Base-by-base conservation (phyloP, 2,329 filamentous ascomycete genomes). In the Byssochlamys sp. region DNA sequence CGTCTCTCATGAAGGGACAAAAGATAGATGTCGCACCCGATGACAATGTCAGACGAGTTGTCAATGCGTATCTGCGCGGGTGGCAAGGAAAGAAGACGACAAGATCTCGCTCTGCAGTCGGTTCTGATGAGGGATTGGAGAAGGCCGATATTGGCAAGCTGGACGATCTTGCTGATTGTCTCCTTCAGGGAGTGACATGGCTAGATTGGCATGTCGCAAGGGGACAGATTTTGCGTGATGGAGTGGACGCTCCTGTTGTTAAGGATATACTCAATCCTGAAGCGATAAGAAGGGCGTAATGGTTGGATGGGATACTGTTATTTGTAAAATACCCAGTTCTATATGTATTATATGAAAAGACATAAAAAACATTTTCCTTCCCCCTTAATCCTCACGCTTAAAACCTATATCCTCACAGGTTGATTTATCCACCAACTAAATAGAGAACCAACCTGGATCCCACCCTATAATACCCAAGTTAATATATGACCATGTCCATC, bases 121-220 rank as follows among this genome's bases (percentile, higher is more conserved):
- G 2, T 29, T 26, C 56, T 7, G 39, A 64, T 60, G 49, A 64
- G 57, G 50, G 63, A 3, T 33, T 49, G 11, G 25, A 45, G n/a
- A 26, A 45, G n/a, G 9, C 53, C 3, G 55, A 61, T 28, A 63
- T 71, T 33, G 69, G 66, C n/a, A 94, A 94, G 71, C 71, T 92
- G 55, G 90, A 95, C 71, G 90, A 95, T 74, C 73, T 95, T 54
- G 87, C 89, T 0, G 90, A 95, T 74, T 88, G 86, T 68, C 74
- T 94, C 27, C 69, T 94, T 56, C 90, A 95, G 70, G 90, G 85
- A 1, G 78, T 90, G 58, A 85, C 88, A 2, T 92, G 88, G 84
- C 71, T 90, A 39, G 79, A 84, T 59, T 95, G 90, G 90, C 83
- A 90, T 67, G 66, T 60, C 7, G 71, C 69, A 66, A 63, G 68